Evolutionary conservation across 2,329 filamentous ascomycete genomes (phyloP).

Genomic region (Alternaria arbusti): DNA sequence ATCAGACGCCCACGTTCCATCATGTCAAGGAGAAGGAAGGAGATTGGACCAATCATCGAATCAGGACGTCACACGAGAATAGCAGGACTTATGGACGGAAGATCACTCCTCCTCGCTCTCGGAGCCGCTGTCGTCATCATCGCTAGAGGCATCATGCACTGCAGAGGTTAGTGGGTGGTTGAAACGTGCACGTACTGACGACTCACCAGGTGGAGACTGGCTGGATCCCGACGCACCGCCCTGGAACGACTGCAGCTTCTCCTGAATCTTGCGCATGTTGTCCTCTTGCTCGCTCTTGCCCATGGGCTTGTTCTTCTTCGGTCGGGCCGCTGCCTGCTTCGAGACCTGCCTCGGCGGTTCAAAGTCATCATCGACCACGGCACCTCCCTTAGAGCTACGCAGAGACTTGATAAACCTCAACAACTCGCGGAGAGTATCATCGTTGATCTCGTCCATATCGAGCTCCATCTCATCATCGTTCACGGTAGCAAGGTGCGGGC

Average conservation of each 20-base stretch:
- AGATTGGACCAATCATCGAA: conserved; percentile 8
- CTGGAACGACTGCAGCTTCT: conserved; percentile 57
- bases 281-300: conserved; percentile 73
- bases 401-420: conserved; percentile 60
- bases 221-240: conserved; percentile 52
- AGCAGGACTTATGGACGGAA: background rate
- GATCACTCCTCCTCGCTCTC: conserved; percentile 57
- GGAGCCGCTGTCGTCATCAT: conserved; percentile 58
- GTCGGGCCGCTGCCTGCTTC: conserved; percentile 56
- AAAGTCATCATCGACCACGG: conserved; percentile 56
- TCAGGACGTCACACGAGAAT: conserved; percentile 17
- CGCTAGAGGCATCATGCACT: conserved; percentile 57
- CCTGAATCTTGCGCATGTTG: conserved; percentile 68
- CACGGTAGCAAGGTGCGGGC: conserved; percentile 68
- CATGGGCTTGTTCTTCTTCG: conserved; percentile 80
- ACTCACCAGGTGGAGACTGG: conserved; percentile 52
- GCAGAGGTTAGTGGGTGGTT: conserved; percentile 25
- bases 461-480: conserved; percentile 69
- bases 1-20: conserved; percentile 9
- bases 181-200: conserved; percentile 14
- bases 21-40: conserved; percentile 11
- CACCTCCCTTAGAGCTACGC: conserved; percentile 44
- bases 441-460: conserved; percentile 66
- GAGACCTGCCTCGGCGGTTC: conserved; percentile 51
- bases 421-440: conserved; percentile 62